Conservation (phyloP, 2,329 filamentous ascomycete species). For the Verticillium dahliae region DNA sequence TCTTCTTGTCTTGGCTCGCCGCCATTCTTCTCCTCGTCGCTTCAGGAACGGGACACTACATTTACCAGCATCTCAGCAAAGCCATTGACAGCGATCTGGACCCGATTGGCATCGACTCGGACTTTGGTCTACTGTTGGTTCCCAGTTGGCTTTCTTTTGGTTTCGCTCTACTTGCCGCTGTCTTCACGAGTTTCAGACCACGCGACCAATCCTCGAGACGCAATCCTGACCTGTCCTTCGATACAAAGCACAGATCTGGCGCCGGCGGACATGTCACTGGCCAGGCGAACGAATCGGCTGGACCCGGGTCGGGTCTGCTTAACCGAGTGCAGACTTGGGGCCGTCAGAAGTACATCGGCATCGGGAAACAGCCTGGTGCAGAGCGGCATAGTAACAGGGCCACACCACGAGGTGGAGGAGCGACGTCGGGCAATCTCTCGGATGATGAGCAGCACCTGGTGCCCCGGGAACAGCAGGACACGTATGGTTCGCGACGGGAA, state of each 20-base stretch:
- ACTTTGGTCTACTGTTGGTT: constrained; percentile 15
- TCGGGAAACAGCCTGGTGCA: constrained; percentile 18
- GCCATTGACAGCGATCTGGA: constrained; percentile 19
- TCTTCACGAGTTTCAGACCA: constrained; percentile 6
- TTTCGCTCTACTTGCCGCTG: constrained; percentile 13
- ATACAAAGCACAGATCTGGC: background rate
- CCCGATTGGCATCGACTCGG: constrained; percentile 16
- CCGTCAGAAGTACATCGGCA: constrained; percentile 22
- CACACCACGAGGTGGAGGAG: background rate
- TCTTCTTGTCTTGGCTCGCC: constrained; percentile 14
- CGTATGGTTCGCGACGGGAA: background rate
- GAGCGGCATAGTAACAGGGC: background rate
- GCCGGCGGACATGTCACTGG: constrained; percentile 4
- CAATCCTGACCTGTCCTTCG: background rate
- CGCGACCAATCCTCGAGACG: background rate
- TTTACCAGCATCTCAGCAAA: constrained; percentile 16
- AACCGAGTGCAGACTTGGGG: constrained; percentile 12
- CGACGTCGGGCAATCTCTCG: background rate
- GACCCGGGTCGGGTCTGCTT: constrained; percentile 10
- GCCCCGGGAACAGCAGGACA: background rate
- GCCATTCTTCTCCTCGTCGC: constrained; percentile 18
- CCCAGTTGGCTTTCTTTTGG: constrained; percentile 18
- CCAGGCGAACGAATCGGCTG: constrained; percentile 7
- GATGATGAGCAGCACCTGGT: constrained; percentile 2
- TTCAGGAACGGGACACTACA: constrained; percentile 17